These are phyloP conservation scores for Laburnicola sp. DNA, from an alignment of 2,329 filamentous ascomycete species.

Conservation along the genomic window DNA sequence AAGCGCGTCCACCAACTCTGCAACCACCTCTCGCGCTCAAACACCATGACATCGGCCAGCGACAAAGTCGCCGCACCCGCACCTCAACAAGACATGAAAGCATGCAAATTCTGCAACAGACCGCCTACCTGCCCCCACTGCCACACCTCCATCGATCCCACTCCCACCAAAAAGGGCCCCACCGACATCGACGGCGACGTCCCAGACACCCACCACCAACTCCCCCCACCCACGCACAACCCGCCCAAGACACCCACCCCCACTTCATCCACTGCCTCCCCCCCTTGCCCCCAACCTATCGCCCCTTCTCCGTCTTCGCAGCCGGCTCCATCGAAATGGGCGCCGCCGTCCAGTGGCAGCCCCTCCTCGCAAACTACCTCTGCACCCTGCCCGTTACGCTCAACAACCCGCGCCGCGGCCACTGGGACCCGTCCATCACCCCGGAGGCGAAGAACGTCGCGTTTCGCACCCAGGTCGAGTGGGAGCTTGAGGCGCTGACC, in stretches of 20 bases:
- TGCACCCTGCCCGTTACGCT: conserved; percentile 55
- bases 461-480: conserved; percentile 60
- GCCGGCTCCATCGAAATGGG: conserved; percentile 60
- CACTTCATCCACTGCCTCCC: conserved; percentile 24
- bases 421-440: conserved; percentile 60
- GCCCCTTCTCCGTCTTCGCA: conserved; percentile 56
- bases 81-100: not conserved
- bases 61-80: not conserved
- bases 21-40: conserved; percentile 12
- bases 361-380: conserved; percentile 48
- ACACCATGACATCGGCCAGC: conserved; percentile 4
- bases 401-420: conserved; percentile 59
- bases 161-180: not conserved
- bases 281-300: conserved; percentile 19
- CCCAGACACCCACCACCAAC: conserved; percentile 26
- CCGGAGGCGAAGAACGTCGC: conserved; percentile 48
- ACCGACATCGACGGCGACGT: conserved; percentile 27
- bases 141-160: not conserved
- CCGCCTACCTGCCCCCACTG: conserved; percentile 7
- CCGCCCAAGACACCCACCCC: conserved; percentile 16
- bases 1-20: conserved; percentile 11
- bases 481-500: conserved; percentile 64
- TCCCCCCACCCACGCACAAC: conserved; percentile 18
- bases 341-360: conserved; percentile 57
- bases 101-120: conserved; percentile 10